These are phyloP conservation scores for Rosa chinensis DNA, from an alignment of 306 rosid species.

Conservation along the genomic window DNA sequence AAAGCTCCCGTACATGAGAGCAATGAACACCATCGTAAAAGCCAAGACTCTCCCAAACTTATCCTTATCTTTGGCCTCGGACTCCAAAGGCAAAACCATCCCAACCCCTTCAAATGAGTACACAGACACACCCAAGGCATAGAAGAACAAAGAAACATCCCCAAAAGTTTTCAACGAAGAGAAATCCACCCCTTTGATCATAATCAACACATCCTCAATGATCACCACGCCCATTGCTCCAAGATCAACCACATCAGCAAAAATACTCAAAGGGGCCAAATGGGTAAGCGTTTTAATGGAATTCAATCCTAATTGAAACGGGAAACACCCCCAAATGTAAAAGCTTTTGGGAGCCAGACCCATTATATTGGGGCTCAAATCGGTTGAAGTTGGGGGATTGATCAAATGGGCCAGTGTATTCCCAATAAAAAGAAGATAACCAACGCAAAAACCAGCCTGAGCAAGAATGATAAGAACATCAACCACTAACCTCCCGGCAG, in stretches of 20 bases:
- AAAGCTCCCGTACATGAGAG: constrained; percentile 42
- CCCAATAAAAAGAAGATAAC: constrained; percentile 52
- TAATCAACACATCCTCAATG: constrained; percentile 33
- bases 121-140: constrained; percentile 52
- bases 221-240: constrained; percentile 54
- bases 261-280: constrained; percentile 54
- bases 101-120: constrained; percentile 59
- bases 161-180: constrained; percentile 37
- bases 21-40: constrained; percentile 41
- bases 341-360: constrained; percentile 41
- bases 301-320: constrained; percentile 52
- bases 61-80: constrained; percentile 52
- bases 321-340: constrained; percentile 52
- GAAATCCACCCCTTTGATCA: constrained; percentile 9
- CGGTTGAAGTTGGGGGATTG: constrained; percentile 18
- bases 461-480: constrained; percentile 45
- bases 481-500: constrained; percentile 36
- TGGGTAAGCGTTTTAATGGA: constrained; percentile 45
- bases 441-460: constrained; percentile 55
- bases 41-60: constrained; percentile 44
- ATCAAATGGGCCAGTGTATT: constrained; percentile 42
- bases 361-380: constrained; percentile 20
- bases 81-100: constrained; percentile 55
- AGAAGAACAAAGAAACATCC: constrained; percentile 44
- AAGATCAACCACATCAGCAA: constrained; percentile 53